These are phyloP conservation scores for Backusella tuberculispora DNA, from an alignment of 192 early-diverging fungal species.

Conservation along the genomic window DNA sequence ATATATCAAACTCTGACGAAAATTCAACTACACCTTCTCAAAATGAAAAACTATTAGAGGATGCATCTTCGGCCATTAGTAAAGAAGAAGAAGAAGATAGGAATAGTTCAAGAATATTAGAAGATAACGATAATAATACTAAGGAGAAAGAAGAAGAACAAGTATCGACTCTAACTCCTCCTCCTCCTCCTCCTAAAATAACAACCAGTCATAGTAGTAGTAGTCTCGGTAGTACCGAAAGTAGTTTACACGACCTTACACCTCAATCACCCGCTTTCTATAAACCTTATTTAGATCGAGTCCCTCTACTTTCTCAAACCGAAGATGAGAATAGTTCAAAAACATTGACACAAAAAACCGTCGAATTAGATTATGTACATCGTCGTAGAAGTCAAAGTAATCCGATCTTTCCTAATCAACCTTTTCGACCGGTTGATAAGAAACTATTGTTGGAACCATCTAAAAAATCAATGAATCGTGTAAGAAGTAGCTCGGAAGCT, in stretches of 20 bases:
- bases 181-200: not conserved
- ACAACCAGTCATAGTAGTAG: conserved; percentile 5
- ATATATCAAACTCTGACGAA: not conserved
- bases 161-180: not conserved
- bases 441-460: conserved; percentile 4
- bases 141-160: not conserved
- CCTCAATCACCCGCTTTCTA: conserved; percentile 7
- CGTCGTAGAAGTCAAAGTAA: conserved; percentile 35
- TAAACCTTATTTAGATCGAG: conserved; percentile 2
- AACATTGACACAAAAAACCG: not conserved
- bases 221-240: not conserved
- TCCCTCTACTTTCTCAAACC: not conserved
- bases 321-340: not conserved
- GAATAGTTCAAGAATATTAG: not conserved
- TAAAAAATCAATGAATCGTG: not conserved
- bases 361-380: conserved; percentile 21
- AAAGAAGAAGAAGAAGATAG: not conserved
- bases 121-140: not conserved
- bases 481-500: conserved; percentile 27
- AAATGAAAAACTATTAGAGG: not conserved
- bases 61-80: not conserved
- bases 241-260: conserved; percentile 16
- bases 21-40: not conserved
- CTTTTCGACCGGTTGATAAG: conserved; percentile 16
- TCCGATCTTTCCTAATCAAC: conserved; percentile 29